phyloP scores from a whole-genome alignment of 306 rosid species.

The Vachellia collinsii region DNA sequence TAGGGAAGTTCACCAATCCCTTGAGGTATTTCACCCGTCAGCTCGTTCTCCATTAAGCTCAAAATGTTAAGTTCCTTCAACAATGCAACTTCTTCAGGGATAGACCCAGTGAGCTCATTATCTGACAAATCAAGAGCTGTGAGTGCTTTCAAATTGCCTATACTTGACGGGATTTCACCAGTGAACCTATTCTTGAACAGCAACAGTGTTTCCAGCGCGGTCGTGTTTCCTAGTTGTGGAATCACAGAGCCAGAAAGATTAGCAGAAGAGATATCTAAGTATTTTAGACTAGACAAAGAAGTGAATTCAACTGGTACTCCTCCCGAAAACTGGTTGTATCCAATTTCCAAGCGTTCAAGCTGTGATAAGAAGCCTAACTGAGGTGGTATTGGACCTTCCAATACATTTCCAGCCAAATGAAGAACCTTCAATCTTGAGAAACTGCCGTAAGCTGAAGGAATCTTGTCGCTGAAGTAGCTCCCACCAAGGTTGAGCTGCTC shows the following conservation, averaged over 20 bases:
- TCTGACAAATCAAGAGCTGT: conserved; percentile 73
- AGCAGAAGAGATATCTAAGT: conserved; percentile 68
- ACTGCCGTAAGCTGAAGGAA: conserved; percentile 68
- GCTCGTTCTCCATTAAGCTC: conserved; percentile 64
- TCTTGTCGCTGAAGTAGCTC: conserved; percentile 72
- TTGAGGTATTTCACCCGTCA: conserved; percentile 71
- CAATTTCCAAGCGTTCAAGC: conserved; percentile 80
- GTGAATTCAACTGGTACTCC: conserved; percentile 60
- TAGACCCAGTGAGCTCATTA: conserved; percentile 70
- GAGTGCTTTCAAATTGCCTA: conserved; percentile 58
- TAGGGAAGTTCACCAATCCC: conserved; percentile 69
- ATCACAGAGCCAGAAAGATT: conserved; percentile 65
- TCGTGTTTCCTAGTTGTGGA: conserved; percentile 69
- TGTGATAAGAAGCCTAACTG: conserved; percentile 58
- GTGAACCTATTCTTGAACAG: conserved; percentile 65
- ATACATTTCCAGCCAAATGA: conserved; percentile 68
- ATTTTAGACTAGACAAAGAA: conserved; percentile 55
- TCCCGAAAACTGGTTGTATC: conserved; percentile 73
- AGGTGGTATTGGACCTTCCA: conserved; percentile 66
- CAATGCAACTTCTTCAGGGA: conserved; percentile 53
- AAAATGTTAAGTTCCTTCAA: conserved; percentile 50
- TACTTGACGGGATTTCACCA: conserved; percentile 68
- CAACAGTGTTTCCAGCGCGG: conserved; percentile 58
- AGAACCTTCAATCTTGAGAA: conserved; percentile 59
- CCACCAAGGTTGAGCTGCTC: conserved; percentile 90